A percentile compares a stretch with the other conserved stretches of the same genome.
These are phyloP conservation scores for Penicillium atrosanguineum DNA, from an alignment of 495 filamentous ascomycete genomes.

Conservation along the genomic window DNA sequence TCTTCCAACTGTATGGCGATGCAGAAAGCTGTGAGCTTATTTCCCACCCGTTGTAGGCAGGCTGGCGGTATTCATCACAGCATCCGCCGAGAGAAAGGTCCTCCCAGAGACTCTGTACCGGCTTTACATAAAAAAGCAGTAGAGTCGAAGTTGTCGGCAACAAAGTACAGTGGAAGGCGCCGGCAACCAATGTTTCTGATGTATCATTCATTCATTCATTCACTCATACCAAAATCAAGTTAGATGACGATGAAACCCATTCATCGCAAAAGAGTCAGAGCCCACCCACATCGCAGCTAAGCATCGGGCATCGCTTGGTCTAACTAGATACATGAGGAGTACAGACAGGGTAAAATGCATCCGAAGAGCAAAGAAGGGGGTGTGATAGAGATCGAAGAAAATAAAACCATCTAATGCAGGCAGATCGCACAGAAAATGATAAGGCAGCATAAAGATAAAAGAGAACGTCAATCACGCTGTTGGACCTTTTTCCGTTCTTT, in stretches of 20 bases:
- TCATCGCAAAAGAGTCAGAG: background rate
- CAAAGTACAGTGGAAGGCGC: background rate
- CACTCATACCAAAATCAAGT: constrained; percentile 34
- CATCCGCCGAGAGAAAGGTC: no score
- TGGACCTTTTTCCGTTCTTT: background rate
- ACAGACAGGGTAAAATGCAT: constrained; percentile 9
- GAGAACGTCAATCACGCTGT: background rate
- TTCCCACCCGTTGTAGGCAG: no score
- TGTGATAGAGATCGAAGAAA: constrained; percentile 10
- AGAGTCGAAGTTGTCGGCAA: background rate
- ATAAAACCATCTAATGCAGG: constrained; percentile 24
- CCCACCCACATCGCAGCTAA: background rate
- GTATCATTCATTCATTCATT: constrained; percentile 43
- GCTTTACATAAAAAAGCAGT: no score
- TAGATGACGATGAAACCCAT: constrained; percentile 6
- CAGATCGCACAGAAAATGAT: constrained; percentile 5
- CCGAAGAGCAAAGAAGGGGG: background rate
- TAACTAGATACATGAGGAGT: background rate
- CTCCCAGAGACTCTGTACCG: no score
- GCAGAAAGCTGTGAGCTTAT: no score
- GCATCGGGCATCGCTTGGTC: background rate
- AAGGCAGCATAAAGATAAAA: constrained; percentile 5
- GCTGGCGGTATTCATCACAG: no score
- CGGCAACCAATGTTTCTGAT: constrained; percentile 5
- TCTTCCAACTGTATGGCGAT: no score